Base-by-base conservation (phyloP, 2,329 filamentous ascomycete genomes). In the Periconia sp. region DNA sequence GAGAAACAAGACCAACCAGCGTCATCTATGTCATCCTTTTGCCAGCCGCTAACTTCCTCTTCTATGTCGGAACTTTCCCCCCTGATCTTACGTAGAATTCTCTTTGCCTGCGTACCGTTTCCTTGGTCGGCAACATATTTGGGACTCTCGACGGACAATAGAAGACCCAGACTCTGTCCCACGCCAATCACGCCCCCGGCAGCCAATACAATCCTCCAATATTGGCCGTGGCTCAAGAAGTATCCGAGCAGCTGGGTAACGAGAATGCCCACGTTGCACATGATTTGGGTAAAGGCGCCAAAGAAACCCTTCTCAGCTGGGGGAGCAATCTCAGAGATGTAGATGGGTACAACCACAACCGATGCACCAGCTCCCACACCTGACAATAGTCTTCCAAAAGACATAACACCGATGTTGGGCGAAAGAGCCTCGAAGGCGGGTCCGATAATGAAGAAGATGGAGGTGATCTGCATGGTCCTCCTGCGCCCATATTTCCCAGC, bases 341-440 rank as follows among this genome's bases (percentile, higher is more conserved):
- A 99, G 18, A 99, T 84, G 0, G 94, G 94, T 2, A 95, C 92
- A 35, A 97, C 90, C 18, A 99, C 94, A 2, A 94, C 93, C 1
- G 92, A 85, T 2, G 92, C 91, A 19, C 94, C 94, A 6, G 92
- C 92, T 7, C 90, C 92, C 1, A 96, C 71, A 11, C 94, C 94
- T 9, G 90, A 88, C 14, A 97, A 70, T 19, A 96, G 78, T 19
- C 94, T 84, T 6, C 93, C 94, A 15, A 90, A 57, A 0, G 84
- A 83, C 74, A 99, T 80, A 30, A 89, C 70, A 2, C 81, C 74
- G 17, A 95, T 87, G 40, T 82, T 85, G 2, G 81, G 77, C 0
- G 92, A 84, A 8, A 92, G 66, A 0, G 91, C 87, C 75, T 95
- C 91, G 49, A 92, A 79, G 3, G 86, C 62, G 0, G 92, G 90